Conservation (phyloP, 164 flowering plant genomes). For the Pachysandra terminalis region DNA sequence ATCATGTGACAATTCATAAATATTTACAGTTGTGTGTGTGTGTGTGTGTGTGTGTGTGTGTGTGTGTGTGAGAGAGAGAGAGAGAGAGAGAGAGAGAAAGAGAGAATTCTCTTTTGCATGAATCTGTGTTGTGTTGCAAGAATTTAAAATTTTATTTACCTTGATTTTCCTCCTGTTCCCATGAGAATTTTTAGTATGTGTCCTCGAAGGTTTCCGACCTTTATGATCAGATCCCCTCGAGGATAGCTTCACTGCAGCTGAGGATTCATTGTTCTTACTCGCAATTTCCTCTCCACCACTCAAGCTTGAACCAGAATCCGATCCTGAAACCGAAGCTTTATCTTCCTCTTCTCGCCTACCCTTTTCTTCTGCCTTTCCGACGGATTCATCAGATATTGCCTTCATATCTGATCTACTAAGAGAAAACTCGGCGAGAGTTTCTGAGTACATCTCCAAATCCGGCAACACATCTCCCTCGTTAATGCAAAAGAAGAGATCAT, state of each 20-base stretch:
- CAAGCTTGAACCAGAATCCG: conserved; percentile 17
- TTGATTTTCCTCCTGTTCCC: conserved; percentile 70
- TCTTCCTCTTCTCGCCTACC: conserved; percentile 27
- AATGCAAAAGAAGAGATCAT: conserved; percentile 63
- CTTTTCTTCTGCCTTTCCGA: conserved; percentile 17
- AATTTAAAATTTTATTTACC: too few relatives aligned
- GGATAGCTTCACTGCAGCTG: conserved; percentile 5
- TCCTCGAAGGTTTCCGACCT: conserved; percentile 30
- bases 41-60: too few relatives aligned
- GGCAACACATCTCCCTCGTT: conserved; percentile 62
- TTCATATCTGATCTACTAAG: conserved; percentile 43
- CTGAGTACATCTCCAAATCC: conserved; percentile 87
- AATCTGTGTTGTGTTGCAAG: too few relatives aligned
- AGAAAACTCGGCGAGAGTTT: conserved; percentile 67
- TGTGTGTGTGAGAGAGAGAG: conserved; percentile 12
- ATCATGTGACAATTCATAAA: too few relatives aligned
- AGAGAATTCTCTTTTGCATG: too few relatives aligned
- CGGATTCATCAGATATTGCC: too few relatives aligned
- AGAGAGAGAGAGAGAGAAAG: background rate
- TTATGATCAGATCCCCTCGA: conserved; percentile 21
- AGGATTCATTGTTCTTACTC: conserved; percentile 36
- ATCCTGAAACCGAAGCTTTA: conserved; percentile 22
- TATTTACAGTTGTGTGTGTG: too few relatives aligned
- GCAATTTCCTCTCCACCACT: conserved; percentile 38
- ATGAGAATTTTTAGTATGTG: conserved; percentile 37